Evolutionary conservation across 164 flowering plant genomes (phyloP), one percentile per base, ranked within the genome.

Genomic region (Euptelea pleiosperma): DNA sequence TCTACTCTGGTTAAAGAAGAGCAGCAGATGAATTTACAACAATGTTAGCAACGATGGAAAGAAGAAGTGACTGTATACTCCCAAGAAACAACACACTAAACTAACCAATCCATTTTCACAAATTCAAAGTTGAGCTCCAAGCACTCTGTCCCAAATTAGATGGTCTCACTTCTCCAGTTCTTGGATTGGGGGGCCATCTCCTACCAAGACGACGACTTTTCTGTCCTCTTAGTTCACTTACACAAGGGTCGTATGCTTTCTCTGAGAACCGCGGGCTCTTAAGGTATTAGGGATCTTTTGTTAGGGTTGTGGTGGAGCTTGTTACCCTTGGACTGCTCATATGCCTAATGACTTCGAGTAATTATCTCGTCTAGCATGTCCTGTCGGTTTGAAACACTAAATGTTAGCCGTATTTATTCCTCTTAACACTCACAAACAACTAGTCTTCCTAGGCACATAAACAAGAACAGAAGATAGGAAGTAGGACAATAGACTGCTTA

Each of bases 291-390:
- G 52, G 51, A 53, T 90, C 94, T 66, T 75, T 69, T 24, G 58
- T 58, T 28, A 96, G 97, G 1, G 99, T 87, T 52, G 82, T 40
- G 18, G 87, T 79, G 41, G 94, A 80, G 66, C 99, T 94, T 54
- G 87, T 84, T 54, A 94, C 62, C 63, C 83, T 94, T 31, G 96
- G 85, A 69, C 99, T 94, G 62, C 70, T 45, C 0, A 62, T 68
- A 11, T 61, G 89, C 64, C 85, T 75, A 41, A 91, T 71, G 77
- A 74, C 96, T 89, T 75, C 98, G 77, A 8, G 98, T 89, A 9
- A 94, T 74, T 4, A 84, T 78, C 61, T 79, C 96, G 40, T 94
- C 99, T 37, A 91, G 71, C 99, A 94, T 94, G 48, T 94, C 90
- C 99, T 91, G 96, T 58, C 52, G 66, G 28, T 67, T 67, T 49